Evolutionary conservation across 2,329 filamentous ascomycete species (phyloP).

Genomic region (Fusarium lyarnte): DNA sequence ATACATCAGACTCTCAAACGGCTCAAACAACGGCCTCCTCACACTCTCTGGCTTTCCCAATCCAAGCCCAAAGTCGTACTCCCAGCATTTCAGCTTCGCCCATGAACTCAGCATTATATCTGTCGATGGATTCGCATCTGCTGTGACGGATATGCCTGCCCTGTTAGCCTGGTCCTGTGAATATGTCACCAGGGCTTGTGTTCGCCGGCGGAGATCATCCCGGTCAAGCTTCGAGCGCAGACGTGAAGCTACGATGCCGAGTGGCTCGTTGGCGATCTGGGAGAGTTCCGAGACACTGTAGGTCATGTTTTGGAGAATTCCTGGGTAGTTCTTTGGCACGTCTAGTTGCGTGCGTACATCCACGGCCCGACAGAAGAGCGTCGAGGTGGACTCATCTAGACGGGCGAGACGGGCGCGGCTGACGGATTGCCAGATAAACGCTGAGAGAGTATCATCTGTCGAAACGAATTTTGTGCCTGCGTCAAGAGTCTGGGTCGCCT

Average conservation of each 20-base stretch:
- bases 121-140: slow-evolving; percentile 47
- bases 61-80: slow-evolving; percentile 58
- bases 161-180: slow-evolving; percentile 50
- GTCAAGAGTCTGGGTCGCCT: slow-evolving; percentile 42
- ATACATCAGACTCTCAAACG: slow-evolving; percentile 60
- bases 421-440: slow-evolving; percentile 61
- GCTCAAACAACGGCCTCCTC: slow-evolving; percentile 57
- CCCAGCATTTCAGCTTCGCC: slow-evolving; percentile 57
- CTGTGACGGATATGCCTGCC: slow-evolving; percentile 46
- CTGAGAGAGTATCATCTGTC: slow-evolving; percentile 63
- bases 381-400: slow-evolving; percentile 33
- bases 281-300: slow-evolving; percentile 48
- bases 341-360: slow-evolving; percentile 56
- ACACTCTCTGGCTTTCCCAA: slow-evolving; percentile 59
- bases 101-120: slow-evolving; percentile 66
- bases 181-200: slow-evolving; percentile 54
- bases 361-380: slow-evolving; percentile 58
- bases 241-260: slow-evolving; percentile 50
- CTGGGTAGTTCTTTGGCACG: slow-evolving; percentile 57
- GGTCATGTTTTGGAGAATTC: slow-evolving; percentile 58
- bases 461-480: slow-evolving; percentile 52
- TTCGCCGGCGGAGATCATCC: slow-evolving; percentile 47
- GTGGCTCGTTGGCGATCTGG: slow-evolving; percentile 42
- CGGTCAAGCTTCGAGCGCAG: slow-evolving; percentile 53
- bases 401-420: slow-evolving; percentile 53